Conservation (phyloP, 768 basidiomycete species). For the Coprinellus micaceus region DNA sequence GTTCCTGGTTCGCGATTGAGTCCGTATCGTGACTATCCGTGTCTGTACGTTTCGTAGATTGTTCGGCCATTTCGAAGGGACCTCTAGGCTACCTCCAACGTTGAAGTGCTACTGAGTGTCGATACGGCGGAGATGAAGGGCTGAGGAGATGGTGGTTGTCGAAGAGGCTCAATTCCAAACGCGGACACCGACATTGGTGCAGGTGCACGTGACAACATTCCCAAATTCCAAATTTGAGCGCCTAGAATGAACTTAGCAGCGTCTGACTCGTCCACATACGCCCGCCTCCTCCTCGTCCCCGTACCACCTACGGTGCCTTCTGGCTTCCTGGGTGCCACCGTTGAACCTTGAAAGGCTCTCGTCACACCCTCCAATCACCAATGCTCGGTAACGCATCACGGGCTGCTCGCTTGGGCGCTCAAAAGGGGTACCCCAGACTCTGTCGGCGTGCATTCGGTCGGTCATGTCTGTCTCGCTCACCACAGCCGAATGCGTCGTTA, state of each 20-base stretch:
- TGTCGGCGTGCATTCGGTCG: constrained; percentile 6
- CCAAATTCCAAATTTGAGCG: background rate
- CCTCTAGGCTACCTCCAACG: background rate
- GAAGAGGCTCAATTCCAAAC: background rate
- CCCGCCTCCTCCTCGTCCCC: no score
- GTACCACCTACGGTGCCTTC: no score
- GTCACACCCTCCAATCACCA: background rate
- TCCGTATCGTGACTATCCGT: constrained; percentile 9
- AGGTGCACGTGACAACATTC: background rate
- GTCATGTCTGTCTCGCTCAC: constrained; percentile 6
- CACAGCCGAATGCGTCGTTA: constrained; percentile 55
- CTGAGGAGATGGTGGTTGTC: background rate
- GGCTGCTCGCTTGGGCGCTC: constrained; percentile 6
- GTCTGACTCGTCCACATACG: no score
- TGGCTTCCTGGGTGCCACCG: no score
- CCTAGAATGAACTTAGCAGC: no score
- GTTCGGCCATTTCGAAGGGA: constrained; percentile 10
- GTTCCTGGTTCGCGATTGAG: constrained; percentile 16
- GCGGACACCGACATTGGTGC: background rate
- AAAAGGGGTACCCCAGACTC: constrained; percentile 3
- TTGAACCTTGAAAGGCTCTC: background rate
- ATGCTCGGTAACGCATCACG: constrained; percentile 10
- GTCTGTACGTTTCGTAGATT: constrained; percentile 7
- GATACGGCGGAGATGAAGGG: background rate
- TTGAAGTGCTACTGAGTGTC: background rate